Conservation (phyloP, 768 basidiomycete species). For the Tylopilus subfusipes region DNA sequence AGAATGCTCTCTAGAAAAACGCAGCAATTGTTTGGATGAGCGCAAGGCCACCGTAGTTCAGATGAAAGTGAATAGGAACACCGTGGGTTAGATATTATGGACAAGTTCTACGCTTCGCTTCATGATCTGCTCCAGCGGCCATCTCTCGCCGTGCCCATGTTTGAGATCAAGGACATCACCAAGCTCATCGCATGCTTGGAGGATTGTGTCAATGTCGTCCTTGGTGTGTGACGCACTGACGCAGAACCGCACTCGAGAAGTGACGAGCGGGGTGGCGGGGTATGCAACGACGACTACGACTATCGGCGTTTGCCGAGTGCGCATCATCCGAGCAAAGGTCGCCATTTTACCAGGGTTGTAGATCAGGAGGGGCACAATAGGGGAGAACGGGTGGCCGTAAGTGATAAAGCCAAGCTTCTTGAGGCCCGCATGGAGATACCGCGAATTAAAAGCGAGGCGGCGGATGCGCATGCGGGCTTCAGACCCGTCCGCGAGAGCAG, state of each 20-base stretch:
- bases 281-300: constrained; percentile 89
- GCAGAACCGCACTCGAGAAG: constrained; percentile 89
- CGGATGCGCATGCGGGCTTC: constrained; percentile 83
- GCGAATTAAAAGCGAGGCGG: constrained; percentile 91
- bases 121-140: constrained; percentile 74
- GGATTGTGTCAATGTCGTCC: constrained; percentile 85
- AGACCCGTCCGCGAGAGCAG: constrained; percentile 68
- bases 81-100: constrained; percentile 25
- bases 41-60: constrained; percentile 1
- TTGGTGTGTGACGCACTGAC: constrained; percentile 95
- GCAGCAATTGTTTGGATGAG: neutral
- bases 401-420: constrained; percentile 95
- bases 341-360: constrained; percentile 95
- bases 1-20: constrained; percentile 12
- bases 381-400: constrained; percentile 87
- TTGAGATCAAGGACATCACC: constrained; percentile 90
- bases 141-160: constrained; percentile 67
- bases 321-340: constrained; percentile 88
- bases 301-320: constrained; percentile 67
- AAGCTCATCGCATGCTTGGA: constrained; percentile 87
- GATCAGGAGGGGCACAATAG: constrained; percentile 88
- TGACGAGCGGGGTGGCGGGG: constrained; percentile 86
- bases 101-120: constrained; percentile 74
- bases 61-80: neutral
- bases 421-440: constrained; percentile 85